A percentile compares a stretch with the other conserved stretches of the same genome.
phyloP scores from a whole-genome alignment of 129 eudicot species.

The Deinandra increscens region DNA sequence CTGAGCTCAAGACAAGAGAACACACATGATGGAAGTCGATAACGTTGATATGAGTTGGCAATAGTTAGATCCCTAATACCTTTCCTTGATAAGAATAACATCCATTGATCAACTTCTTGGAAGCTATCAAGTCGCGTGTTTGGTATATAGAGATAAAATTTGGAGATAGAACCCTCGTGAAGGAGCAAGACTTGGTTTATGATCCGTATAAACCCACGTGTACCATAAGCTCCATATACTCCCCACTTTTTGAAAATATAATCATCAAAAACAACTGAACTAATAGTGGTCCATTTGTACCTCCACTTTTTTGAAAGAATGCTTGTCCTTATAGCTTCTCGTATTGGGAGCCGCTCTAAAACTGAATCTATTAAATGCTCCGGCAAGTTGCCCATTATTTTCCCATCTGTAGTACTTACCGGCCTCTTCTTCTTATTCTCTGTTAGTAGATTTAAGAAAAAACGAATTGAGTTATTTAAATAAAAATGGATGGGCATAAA shows the following conservation, averaged over 20 bases:
- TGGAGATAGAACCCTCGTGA: constrained; percentile 16
- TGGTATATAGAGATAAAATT: constrained; percentile 18
- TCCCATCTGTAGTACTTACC: background rate
- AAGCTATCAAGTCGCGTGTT: constrained; percentile 10
- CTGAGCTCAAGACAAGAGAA: constrained; percentile 15
- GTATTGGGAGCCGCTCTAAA: constrained; percentile 21
- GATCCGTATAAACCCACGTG: constrained; percentile 2
- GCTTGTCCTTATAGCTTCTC: constrained; percentile 23
- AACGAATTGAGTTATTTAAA: too few species aligned
- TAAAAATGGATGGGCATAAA: too few species aligned
- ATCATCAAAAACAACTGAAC: background rate
- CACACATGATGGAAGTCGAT: background rate
- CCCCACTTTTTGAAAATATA: background rate
- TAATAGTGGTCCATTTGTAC: constrained; percentile 21
- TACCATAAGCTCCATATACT: background rate
- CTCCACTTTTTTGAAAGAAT: constrained; percentile 25
- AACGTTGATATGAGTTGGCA: background rate
- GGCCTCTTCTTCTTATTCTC: background rate
- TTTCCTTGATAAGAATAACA: constrained; percentile 20
- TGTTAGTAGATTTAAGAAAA: background rate
- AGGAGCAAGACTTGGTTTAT: constrained; percentile 18
- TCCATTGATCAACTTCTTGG: constrained; percentile 31
- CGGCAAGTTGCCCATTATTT: background rate
- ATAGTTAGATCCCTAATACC: constrained; percentile 10
- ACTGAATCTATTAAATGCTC: constrained; percentile 21